Percentiles rank a stretch among this genome's conserved stretches.
Evolutionary conservation across 2,329 filamentous ascomycete genomes (phyloP).

Genomic region (Capronia americana): DNA sequence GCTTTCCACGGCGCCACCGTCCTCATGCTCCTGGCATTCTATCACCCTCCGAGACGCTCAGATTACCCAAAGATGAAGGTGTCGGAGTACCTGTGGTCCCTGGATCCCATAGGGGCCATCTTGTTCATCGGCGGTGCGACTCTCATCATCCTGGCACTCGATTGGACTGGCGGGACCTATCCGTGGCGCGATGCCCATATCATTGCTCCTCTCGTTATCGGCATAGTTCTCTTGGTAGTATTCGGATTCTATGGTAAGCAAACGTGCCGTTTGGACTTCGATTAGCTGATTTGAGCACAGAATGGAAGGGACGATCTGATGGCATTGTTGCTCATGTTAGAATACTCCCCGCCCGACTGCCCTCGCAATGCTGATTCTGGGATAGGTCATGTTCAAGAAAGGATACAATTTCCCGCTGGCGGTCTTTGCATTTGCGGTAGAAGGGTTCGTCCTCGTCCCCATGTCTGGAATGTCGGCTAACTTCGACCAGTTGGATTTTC

Average conservation of each 20-base stretch:
- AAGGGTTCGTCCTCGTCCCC: constrained; percentile 47
- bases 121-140: constrained; percentile 54
- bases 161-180: constrained; percentile 53
- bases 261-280: not conserved
- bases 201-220: constrained; percentile 51
- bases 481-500: constrained; percentile 56
- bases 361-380: not conserved
- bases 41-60: constrained; percentile 52
- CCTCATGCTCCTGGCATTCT: constrained; percentile 56
- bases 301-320: constrained; percentile 62
- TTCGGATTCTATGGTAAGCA: constrained; percentile 13
- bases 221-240: constrained; percentile 27
- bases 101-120: constrained; percentile 55
- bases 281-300: constrained; percentile 42
- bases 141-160: constrained; percentile 53
- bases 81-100: constrained; percentile 53
- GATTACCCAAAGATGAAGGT: constrained; percentile 49
- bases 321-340: constrained; percentile 58
- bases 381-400: constrained; percentile 56
- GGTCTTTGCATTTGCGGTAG: constrained; percentile 63
- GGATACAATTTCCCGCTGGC: constrained; percentile 62
- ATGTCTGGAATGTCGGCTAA: not conserved
- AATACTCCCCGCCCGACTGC: not conserved
- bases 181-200: constrained; percentile 46
- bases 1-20: constrained; percentile 58